Conservation (phyloP, 805 yeast species). For the Wickerhamiella parazyma region DNA sequence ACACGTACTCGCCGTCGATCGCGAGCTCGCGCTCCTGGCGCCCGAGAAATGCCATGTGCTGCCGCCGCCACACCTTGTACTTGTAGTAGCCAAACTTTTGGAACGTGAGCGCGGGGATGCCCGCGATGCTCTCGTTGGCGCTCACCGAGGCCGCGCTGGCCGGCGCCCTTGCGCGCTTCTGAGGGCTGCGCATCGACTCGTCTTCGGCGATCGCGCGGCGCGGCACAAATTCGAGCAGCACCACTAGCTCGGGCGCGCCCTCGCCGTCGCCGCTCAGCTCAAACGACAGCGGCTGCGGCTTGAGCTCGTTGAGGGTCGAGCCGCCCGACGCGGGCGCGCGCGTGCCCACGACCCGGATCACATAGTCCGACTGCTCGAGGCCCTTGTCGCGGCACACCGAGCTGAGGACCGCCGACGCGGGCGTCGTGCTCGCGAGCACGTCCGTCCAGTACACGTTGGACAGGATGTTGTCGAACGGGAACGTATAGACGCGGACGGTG, state of each 20-base stretch:
- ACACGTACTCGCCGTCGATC: slow-evolving; percentile 88
- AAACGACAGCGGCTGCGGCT: slow-evolving; percentile 2
- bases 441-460: slow-evolving; percentile 22
- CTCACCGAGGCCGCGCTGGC: neutral
- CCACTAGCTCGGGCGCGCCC: slow-evolving; percentile 2
- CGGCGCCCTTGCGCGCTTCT: neutral
- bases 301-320: neutral
- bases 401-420: slow-evolving; percentile 20
- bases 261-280: neutral
- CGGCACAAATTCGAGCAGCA: slow-evolving; percentile 10
- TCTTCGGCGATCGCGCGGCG: slow-evolving; percentile 4
- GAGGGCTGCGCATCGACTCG: slow-evolving; percentile 4
- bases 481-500: slow-evolving; percentile 20
- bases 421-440: slow-evolving; percentile 14
- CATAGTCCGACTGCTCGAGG: slow-evolving; percentile 24
- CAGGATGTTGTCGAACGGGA: slow-evolving; percentile 24
- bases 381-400: slow-evolving; percentile 23
- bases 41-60: slow-evolving; percentile 68
- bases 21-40: slow-evolving; percentile 74
- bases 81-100: slow-evolving; percentile 46
- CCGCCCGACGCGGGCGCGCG: neutral
- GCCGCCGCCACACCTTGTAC: slow-evolving; percentile 80
- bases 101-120: slow-evolving; percentile 8
- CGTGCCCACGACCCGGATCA: slow-evolving; percentile 20
- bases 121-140: neutral